Conservation (phyloP, 495 filamentous ascomycete species). For the Niebla homalea region DNA sequence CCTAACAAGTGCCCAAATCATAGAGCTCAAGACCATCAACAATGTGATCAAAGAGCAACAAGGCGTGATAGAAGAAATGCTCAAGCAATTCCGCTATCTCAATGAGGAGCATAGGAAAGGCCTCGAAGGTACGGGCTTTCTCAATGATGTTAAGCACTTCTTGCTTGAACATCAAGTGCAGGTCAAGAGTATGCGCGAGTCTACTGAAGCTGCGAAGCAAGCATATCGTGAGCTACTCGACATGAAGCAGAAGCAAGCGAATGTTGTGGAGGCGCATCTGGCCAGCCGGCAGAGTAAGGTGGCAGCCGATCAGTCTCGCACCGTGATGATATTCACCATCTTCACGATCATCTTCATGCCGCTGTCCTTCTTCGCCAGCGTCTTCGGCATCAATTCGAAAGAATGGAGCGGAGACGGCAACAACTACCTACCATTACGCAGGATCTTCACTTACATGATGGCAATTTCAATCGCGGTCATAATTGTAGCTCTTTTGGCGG, state of each 20-base stretch:
- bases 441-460: slow-evolving; percentile 29
- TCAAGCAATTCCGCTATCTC: slow-evolving; percentile 24
- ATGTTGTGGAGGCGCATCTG: slow-evolving; percentile 53
- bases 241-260: slow-evolving; percentile 55
- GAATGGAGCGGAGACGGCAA: slow-evolving; percentile 42
- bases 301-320: slow-evolving; percentile 46
- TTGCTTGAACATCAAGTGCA: slow-evolving; percentile 44
- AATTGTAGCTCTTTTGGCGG: slow-evolving; percentile 28
- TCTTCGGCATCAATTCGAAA: slow-evolving; percentile 52
- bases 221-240: slow-evolving; percentile 52
- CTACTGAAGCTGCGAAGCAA: slow-evolving; percentile 30
- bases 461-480: slow-evolving; percentile 28
- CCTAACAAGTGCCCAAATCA: background rate
- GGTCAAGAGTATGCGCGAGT: slow-evolving; percentile 44
- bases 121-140: slow-evolving; percentile 26
- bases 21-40: slow-evolving; percentile 40
- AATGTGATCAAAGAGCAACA: slow-evolving; percentile 47
- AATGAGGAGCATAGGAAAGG: slow-evolving; percentile 21
- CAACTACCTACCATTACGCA: slow-evolving; percentile 19
- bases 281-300: slow-evolving; percentile 51
- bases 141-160: slow-evolving; percentile 38
- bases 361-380: slow-evolving; percentile 50
- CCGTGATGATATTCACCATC: slow-evolving; percentile 57
- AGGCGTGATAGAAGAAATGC: slow-evolving; percentile 35
- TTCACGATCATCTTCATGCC: slow-evolving; percentile 57